Percentiles rank a stretch among this genome's conserved stretches.
These are phyloP conservation scores for Omphalotus guepiniiformis DNA, from an alignment of 768 basidiomycete genomes.

Conservation along the genomic window DNA sequence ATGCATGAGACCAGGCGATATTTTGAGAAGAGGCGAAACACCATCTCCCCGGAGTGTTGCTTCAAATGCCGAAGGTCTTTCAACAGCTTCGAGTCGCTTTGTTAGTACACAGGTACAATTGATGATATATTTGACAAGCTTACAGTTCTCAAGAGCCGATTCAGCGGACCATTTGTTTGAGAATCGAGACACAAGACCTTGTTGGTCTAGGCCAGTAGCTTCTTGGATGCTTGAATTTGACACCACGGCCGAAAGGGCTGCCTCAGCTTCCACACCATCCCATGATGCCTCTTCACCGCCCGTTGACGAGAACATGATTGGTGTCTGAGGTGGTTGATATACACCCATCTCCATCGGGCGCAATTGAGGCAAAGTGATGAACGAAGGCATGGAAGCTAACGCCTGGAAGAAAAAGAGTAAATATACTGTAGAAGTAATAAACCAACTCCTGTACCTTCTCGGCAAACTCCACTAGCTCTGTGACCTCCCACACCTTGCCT, in stretches of 20 bases:
- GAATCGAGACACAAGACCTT: conserved; percentile 50
- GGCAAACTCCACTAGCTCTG: conserved; percentile 47
- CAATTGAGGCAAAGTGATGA: conserved; percentile 33
- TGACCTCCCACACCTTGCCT: conserved; percentile 66
- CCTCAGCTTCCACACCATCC: conserved; percentile 47
- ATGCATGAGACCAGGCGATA: conserved; percentile 85
- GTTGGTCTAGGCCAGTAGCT: conserved; percentile 59
- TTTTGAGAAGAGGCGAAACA: conserved; percentile 69
- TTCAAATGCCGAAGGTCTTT: conserved; percentile 50
- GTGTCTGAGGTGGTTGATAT: conserved; percentile 41
- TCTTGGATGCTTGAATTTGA: conserved; percentile 52
- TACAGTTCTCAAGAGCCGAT: conserved; percentile 71
- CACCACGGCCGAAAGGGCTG: conserved; percentile 53
- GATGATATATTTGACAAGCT: conserved; percentile 20
- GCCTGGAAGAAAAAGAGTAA: conserved; percentile 33
- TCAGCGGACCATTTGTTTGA: conserved; percentile 69
- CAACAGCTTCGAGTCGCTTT: conserved; percentile 40
- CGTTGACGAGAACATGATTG: conserved; percentile 36
- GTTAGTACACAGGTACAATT: not conserved
- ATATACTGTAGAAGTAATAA: conserved; percentile 5
- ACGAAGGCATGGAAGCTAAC: conserved; percentile 35
- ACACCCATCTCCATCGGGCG: conserved; percentile 31
- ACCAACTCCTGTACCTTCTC: conserved; percentile 44
- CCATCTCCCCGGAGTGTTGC: conserved; percentile 58
- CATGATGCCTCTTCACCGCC: conserved; percentile 24